Evolutionary conservation across 306 rosid species (phyloP), one percentile per base, ranked within the genome.

Genomic region (Geum urbanum): DNA sequence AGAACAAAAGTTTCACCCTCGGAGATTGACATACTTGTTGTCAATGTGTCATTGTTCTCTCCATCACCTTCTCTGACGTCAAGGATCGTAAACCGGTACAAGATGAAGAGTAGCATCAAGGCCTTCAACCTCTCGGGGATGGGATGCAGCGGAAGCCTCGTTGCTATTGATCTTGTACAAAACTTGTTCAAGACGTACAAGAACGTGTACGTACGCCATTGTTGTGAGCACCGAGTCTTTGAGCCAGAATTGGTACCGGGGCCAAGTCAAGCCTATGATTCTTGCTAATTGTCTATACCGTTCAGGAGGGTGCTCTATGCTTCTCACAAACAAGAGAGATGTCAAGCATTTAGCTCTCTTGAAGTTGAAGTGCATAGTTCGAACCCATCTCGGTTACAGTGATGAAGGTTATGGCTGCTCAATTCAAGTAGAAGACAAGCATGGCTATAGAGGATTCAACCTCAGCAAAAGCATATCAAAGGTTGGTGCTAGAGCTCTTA

Each of bases 121-220:
- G 68, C 82, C 9, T 82, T 83, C 69, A 92, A 89, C 72, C 92
- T 92, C 35, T 43, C 96, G 0, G 98, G 98, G 37, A 92, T 89
- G 92, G 98, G 98, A 0, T 92, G 96, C 53, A 87, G 95, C 76
- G 95, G 87, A 13, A 92, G 96, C 64, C 83, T 92, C 8, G 91
- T 84, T 0, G 92, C 82, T 3, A 82, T 92, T 32, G 96, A 89
- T 61, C 67, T 92, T 46, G 96, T 92, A 43, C 91, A 83, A 45
- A 89, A 77, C 32, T 70, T 86, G 24, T 86, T 92, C 78, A 82
- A 86, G 77, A 71, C 83, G 0, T 9, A 84, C 70, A 65, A 61
- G 44, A 82, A 89, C 43, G 65, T 76, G 0, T 3, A 81, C 1
- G 0, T 3, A 81, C 1, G 96, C 91, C 8, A 4, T 89, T 20